These are phyloP conservation scores for Phyllosticta capitalensis DNA, from an alignment of 2,329 filamentous ascomycete species.

Conservation along the genomic window DNA sequence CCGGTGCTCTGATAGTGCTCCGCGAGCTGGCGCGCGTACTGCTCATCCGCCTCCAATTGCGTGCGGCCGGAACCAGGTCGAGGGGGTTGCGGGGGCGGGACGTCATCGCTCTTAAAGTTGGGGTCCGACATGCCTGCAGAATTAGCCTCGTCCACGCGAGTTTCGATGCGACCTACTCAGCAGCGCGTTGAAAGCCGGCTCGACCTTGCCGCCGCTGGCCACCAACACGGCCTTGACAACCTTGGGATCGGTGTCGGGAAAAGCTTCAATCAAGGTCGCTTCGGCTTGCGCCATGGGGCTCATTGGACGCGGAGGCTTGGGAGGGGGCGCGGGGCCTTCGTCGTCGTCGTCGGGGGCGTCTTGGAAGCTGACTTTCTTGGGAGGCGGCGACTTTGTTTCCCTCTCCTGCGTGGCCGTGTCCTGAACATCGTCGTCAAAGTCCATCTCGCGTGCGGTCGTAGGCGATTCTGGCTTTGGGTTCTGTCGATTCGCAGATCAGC, in stretches of 20 bases:
- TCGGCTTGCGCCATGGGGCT: constrained; percentile 78
- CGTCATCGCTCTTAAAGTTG: constrained; percentile 38
- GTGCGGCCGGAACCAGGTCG: constrained; percentile 59
- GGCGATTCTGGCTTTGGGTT: constrained; percentile 37
- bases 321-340: constrained; percentile 48
- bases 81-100: constrained; percentile 71
- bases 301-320: constrained; percentile 74
- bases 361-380: constrained; percentile 36
- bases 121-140: constrained; percentile 45
- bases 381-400: constrained; percentile 29
- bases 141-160: constrained; percentile 8
- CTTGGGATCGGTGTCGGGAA: constrained; percentile 68
- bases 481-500: constrained; percentile 15
- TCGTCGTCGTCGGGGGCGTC: constrained; percentile 34
- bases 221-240: constrained; percentile 82
- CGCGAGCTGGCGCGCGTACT: constrained; percentile 84
- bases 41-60: constrained; percentile 83
- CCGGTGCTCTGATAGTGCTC: constrained; percentile 62
- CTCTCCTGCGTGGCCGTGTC: constrained; percentile 20
- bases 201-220: constrained; percentile 78
- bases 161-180: constrained; percentile 49
- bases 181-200: constrained; percentile 91
- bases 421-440: constrained; percentile 47
- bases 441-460: constrained; percentile 46
- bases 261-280: constrained; percentile 84